phyloP scores from a whole-genome alignment of 2,329 filamentous ascomycete genomes.

The Verticillium nubilum region DNA sequence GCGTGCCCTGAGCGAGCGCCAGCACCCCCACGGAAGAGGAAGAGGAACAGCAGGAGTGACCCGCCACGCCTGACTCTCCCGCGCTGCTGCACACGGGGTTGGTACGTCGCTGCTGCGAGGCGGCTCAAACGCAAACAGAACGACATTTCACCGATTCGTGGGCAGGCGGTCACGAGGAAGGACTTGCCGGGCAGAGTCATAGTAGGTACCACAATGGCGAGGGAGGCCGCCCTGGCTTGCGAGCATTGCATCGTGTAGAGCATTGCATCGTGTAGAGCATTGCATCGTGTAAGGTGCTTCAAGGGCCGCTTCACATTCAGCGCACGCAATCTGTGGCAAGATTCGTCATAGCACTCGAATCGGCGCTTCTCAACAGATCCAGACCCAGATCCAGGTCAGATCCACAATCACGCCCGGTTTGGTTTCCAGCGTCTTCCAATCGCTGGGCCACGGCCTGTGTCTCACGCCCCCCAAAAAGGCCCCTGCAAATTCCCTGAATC shows the following conservation, averaged over 20 bases:
- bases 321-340: background rate
- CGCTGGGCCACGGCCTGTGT: background rate
- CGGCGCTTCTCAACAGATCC: background rate
- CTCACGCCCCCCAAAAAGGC: background rate
- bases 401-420: background rate
- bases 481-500: background rate
- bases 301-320: too few species aligned
- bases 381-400: background rate
- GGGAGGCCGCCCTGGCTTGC: background rate
- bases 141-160: background rate
- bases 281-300: too few species aligned
- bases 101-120: background rate
- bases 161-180: background rate
- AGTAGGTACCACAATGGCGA: background rate
- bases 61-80: background rate
- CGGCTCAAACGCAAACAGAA: background rate
- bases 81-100: background rate
- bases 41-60: too few species aligned
- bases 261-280: too few species aligned
- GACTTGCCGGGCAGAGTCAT: background rate
- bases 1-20: too few species aligned
- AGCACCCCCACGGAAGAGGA: background rate
- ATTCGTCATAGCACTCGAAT: background rate
- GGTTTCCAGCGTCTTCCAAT: background rate
- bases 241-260: background rate